phyloP scores from a whole-genome alignment of 2,329 filamentous ascomycete genomes.

The Pestalotiopsis sp. region DNA sequence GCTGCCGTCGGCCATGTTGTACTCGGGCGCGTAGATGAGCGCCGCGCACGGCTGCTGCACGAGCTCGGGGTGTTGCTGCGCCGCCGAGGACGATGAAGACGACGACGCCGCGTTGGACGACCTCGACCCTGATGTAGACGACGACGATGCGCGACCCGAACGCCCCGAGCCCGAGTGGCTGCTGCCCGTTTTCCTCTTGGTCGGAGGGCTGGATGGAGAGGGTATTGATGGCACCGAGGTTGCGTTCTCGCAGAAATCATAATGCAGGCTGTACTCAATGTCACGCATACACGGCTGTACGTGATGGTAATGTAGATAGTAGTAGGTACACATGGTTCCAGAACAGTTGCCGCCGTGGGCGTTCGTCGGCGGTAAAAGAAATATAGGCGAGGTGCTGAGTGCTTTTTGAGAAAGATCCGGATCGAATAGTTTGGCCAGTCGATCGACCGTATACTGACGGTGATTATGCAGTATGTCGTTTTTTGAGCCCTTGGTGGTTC shows the following conservation, averaged over 20 bases:
- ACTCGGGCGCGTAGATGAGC: constrained; percentile 31
- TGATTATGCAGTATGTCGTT: background rate
- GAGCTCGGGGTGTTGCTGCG: constrained; percentile 11
- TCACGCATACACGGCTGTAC: constrained; percentile 42
- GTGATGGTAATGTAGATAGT: constrained; percentile 55
- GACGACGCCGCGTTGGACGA: background rate
- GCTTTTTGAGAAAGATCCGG: background rate
- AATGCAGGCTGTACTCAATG: constrained; percentile 44
- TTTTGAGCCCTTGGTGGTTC: background rate
- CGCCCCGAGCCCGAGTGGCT: background rate
- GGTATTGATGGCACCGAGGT: constrained; percentile 28
- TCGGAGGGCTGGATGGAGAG: background rate
- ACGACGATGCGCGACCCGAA: background rate
- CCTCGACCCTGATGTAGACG: background rate
- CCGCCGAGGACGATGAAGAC: background rate
- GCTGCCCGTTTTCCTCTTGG: background rate
- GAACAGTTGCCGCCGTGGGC: background rate
- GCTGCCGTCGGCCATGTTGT: constrained; percentile 9
- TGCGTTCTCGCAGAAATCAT: constrained; percentile 45
- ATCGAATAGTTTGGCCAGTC: background rate
- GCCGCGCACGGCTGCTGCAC: constrained; percentile 31
- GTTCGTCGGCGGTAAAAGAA: background rate
- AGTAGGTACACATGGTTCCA: constrained; percentile 50
- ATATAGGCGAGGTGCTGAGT: background rate
- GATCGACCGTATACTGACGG: background rate